Evolutionary conservation across 768 basidiomycete genomes (phyloP).

Genomic region (Coprinopsis marcescibilis): DNA sequence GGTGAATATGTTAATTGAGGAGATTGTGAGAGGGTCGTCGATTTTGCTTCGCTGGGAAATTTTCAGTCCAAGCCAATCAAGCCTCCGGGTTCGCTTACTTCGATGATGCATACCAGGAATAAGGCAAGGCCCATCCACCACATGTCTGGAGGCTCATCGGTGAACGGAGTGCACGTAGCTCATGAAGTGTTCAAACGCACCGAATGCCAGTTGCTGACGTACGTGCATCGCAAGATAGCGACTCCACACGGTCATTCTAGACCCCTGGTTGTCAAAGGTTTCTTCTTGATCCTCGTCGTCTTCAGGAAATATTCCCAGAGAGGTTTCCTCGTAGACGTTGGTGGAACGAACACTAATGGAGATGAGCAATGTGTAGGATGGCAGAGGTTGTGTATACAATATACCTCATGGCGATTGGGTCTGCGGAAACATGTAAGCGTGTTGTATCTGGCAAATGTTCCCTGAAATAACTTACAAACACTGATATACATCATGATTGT

Average conservation of each 20-base stretch:
- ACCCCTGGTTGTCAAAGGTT: constrained; percentile 36
- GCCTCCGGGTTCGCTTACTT: constrained; percentile 65
- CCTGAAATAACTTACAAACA: constrained; percentile 50
- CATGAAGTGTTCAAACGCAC: constrained; percentile 32
- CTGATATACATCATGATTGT: constrained; percentile 94
- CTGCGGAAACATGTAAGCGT: constrained; percentile 25
- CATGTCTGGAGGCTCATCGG: constrained; percentile 58
- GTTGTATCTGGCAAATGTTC: constrained; percentile 1
- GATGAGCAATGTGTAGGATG: background rate
- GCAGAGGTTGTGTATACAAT: constrained; percentile 8
- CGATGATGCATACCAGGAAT: constrained; percentile 89
- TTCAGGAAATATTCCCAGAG: constrained; percentile 71
- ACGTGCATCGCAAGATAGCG: constrained; percentile 78
- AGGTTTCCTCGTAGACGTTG: constrained; percentile 91
- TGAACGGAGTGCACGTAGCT: background rate
- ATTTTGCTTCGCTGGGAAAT: constrained; percentile 64
- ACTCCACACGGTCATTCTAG: constrained; percentile 63
- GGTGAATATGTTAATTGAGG: constrained; percentile 83
- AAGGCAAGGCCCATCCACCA: constrained; percentile 91
- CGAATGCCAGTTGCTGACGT: constrained; percentile 86
- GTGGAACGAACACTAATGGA: constrained; percentile 77
- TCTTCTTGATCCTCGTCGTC: constrained; percentile 46
- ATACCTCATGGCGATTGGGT: constrained; percentile 78
- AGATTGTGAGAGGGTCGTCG: constrained; percentile 41
- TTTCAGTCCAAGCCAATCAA: too few species aligned